Percentiles rank a stretch among this genome's conserved stretches.
Evolutionary conservation across 2,329 filamentous ascomycete genomes (phyloP).

Genomic region (Fusarium abutilonis): DNA sequence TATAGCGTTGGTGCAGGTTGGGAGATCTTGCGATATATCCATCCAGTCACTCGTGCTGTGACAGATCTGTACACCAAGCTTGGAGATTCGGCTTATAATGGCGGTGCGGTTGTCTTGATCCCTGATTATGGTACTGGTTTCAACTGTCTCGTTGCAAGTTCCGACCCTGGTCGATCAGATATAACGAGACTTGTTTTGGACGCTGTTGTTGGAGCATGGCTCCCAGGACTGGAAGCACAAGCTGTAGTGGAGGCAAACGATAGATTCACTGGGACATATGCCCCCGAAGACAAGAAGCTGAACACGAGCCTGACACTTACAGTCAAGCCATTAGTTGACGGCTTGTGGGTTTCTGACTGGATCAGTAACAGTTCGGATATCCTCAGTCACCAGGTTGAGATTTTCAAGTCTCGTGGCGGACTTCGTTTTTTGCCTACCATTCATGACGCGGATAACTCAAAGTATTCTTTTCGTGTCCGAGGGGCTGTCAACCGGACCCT

Average conservation of each 20-base stretch:
- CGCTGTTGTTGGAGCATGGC: background rate
- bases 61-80: constrained; percentile 44
- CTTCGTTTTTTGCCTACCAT: background rate
- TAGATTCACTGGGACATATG: constrained; percentile 25
- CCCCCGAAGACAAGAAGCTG: constrained; percentile 4
- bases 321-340: constrained; percentile 11
- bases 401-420: background rate
- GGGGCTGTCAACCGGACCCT: background rate
- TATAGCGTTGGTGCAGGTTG: constrained; percentile 53
- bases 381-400: background rate
- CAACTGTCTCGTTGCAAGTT: constrained; percentile 17
- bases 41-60: constrained; percentile 53
- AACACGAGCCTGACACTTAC: constrained; percentile 22
- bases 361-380: constrained; percentile 16
- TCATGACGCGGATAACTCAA: background rate
- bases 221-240: constrained; percentile 21
- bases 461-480: background rate
- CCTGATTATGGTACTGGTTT: constrained; percentile 57
- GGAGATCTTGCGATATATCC: constrained; percentile 53
- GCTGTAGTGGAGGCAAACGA: constrained; percentile 17
- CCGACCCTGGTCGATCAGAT: constrained; percentile 46
- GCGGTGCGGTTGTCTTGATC: constrained; percentile 52
- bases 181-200: constrained; percentile 14
- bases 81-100: constrained; percentile 42
- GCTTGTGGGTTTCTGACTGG: constrained; percentile 13